Evolutionary conservation across 2,329 filamentous ascomycete species (phyloP).

Genomic region (Westerdykella aurantiaca): DNA sequence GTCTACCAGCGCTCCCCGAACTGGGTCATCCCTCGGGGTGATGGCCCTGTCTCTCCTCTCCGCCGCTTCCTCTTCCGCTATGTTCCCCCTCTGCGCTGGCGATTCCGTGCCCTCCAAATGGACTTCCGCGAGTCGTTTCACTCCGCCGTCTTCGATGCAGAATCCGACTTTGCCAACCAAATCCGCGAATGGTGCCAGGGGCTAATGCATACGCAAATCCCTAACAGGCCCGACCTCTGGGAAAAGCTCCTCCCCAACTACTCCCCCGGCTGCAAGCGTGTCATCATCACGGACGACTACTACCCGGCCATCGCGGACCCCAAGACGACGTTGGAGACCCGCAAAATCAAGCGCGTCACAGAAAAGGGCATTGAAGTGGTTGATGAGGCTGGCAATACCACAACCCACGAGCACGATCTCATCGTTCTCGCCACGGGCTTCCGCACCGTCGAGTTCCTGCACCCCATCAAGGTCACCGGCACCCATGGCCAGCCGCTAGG

Average conservation of each 20-base stretch:
- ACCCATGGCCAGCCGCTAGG: conserved; percentile 38
- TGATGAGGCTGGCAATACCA: conserved; percentile 22
- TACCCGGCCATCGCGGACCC: conserved; percentile 45
- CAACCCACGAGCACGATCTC: conserved; percentile 48
- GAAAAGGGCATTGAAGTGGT: conserved; percentile 44
- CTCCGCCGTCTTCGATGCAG: conserved; percentile 40
- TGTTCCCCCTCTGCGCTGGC: conserved; percentile 47
- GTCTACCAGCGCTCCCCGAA: conserved; percentile 56
- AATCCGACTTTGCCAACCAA: conserved; percentile 39
- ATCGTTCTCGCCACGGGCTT: conserved; percentile 57
- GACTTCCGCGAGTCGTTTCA: conserved; percentile 49
- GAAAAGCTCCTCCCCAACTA: conserved; percentile 51
- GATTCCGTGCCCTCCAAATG: conserved; percentile 50
- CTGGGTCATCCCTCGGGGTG: conserved; percentile 52
- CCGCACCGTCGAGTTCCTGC: conserved; percentile 54
- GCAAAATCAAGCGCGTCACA: conserved; percentile 44
- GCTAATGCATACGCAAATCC: conserved; percentile 44
- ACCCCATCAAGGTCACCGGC: conserved; percentile 51
- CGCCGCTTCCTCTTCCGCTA: conserved; percentile 45
- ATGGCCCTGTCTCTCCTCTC: conserved; percentile 42
- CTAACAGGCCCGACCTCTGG: conserved; percentile 47
- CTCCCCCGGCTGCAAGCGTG: conserved; percentile 50
- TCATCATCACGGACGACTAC: conserved; percentile 53
- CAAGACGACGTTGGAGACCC: conserved; percentile 50
- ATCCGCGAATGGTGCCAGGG: conserved; percentile 35